These are phyloP conservation scores for Tylopilus sp. DNA, from an alignment of 1,284 basidiomycete genomes.

Conservation along the genomic window DNA sequence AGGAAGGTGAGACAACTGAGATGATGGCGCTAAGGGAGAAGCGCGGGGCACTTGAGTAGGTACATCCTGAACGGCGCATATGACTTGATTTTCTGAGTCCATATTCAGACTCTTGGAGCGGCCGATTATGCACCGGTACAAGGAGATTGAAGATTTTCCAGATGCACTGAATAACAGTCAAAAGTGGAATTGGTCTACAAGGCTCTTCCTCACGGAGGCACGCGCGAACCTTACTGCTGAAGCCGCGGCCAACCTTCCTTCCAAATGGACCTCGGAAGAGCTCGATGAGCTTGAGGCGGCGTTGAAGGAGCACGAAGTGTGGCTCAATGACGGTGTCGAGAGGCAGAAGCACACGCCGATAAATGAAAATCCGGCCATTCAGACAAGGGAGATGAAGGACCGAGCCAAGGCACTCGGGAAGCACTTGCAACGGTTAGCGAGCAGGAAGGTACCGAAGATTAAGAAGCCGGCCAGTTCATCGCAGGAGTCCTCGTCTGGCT, in stretches of 20 bases:
- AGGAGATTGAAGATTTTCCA: conserved; percentile 78
- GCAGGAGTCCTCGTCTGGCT: conserved; percentile 12
- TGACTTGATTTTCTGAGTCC: conserved; percentile 7
- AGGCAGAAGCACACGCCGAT: conserved; percentile 70
- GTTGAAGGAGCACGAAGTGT: conserved; percentile 73
- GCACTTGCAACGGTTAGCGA: conserved; percentile 64
- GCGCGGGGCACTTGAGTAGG: conserved; percentile 78
- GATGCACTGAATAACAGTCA: conserved; percentile 73
- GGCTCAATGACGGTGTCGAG: conserved; percentile 77
- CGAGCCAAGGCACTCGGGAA: conserved; percentile 76
- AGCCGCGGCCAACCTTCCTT: conserved; percentile 51
- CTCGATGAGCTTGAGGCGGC: conserved; percentile 70
- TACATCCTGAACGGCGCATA: neutral
- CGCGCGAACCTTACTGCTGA: conserved; percentile 65
- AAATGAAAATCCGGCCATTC: conserved; percentile 79
- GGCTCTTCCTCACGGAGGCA: conserved; percentile 80
- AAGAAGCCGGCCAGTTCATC: conserved; percentile 38
- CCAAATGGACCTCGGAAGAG: conserved; percentile 82
- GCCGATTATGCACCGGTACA: conserved; percentile 82
- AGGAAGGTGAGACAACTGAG: conserved; percentile 82
- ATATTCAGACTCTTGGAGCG: conserved; percentile 65
- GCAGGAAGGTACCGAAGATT: conserved; percentile 59
- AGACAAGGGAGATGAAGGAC: conserved; percentile 78
- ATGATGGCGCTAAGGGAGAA: conserved; percentile 71
- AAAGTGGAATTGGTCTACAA: conserved; percentile 78